Evolutionary conservation across 2,329 filamentous ascomycete genomes (phyloP), one percentile per base, ranked within the genome.

Genomic region (Aspergillus calidoustus): DNA sequence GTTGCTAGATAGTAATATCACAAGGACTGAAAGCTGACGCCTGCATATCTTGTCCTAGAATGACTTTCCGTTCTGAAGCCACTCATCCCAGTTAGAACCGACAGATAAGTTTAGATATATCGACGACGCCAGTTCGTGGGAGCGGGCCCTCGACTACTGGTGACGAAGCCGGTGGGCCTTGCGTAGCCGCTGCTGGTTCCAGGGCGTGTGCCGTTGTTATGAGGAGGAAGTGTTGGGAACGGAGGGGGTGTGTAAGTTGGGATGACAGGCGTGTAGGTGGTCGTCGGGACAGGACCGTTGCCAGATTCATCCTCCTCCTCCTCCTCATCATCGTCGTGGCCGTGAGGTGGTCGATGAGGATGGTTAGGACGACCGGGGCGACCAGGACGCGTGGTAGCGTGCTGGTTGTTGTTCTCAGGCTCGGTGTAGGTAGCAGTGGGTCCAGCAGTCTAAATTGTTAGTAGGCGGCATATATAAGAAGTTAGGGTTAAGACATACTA

Each of bases 81-180:
- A 57, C 19, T 38, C 22, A 28, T 50, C 13, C 11, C 19, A 11
- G 7, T 19, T 57, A 46, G 7, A 22, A 25, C 11, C 23, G 48
- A 19, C 19, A 15, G 22, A 48, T 62, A 66, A 64, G 60, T 65
- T 58, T 66, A 69, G 54, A 52, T 19, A 25, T 66, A 66, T 59
- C 63, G 66, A 59, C 69, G 73, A 57, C 69, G 70, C 67, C 68
- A 72, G 62, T 65, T 63, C 43, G 69, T 51, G 68, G 53, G 69
- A 66, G 61, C 65, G 61, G 46, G 53, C 53, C 52, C 48, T 46
- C 66, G 68, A 63, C 72, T 75, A 62, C 71, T 75, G 57, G 75
- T 76, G 57, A 67, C 61, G 64, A 75, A 76, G 48, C 75, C 67
- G 54, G 70, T 72, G 58, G 69, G 67, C 49, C 66, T 65, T 15